Base-by-base conservation (phyloP, 2,329 filamentous ascomycete species). In the Onygena corvina region DNA sequence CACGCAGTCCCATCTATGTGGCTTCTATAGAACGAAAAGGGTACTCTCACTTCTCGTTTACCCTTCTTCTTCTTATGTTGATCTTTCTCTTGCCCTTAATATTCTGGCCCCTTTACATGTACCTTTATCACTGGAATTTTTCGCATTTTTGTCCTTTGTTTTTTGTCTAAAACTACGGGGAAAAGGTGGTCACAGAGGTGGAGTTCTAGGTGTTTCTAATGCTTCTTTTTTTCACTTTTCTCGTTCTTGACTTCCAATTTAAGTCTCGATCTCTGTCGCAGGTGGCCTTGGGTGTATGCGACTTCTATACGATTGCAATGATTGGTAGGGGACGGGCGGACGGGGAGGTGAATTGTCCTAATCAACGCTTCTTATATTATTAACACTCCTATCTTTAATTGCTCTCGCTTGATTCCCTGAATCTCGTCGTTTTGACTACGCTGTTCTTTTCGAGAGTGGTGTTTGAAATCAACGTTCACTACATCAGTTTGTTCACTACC, bases 301-400 rank as follows among this genome's bases (percentile, higher is more conserved):
- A 25, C 6, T 40, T n/a, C n/a, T 8, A 42, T 27, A 42, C 5
- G 38, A 42, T 25, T 42, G 12, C 38, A 42, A 42, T 20, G 38
- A 42, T 27, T 25, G 21, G 38, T n/a, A 42, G 38, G 38, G n/a
- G n/a, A n/a, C n/a, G n/a, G n/a, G n/a, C n/a, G n/a, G 16, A 42
- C 5, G 33, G 21, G 38, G 38, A 42, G 38, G 38, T 25, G 21
- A 27, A 25, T 42, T 42, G 20, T 42, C 11, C 6, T 42, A 42
- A 27, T 27, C 38, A 42, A 42, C 12, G 21, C 27, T 27, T 38
- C n/a, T 6, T 38, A 5, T 29, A 29, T 29, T 29, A 5, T 5
- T 29, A 29, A 5, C 11, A 29, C 11, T 29, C 27, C 11, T 38
- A 4, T 21, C 9, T 20, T 12, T 25, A 27, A 14, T 27, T 8